Percentiles rank a stretch among this genome's conserved stretches.
Evolutionary conservation across 208 protist species (phyloP).

Genomic region (Vickermania spadyakhi): DNA sequence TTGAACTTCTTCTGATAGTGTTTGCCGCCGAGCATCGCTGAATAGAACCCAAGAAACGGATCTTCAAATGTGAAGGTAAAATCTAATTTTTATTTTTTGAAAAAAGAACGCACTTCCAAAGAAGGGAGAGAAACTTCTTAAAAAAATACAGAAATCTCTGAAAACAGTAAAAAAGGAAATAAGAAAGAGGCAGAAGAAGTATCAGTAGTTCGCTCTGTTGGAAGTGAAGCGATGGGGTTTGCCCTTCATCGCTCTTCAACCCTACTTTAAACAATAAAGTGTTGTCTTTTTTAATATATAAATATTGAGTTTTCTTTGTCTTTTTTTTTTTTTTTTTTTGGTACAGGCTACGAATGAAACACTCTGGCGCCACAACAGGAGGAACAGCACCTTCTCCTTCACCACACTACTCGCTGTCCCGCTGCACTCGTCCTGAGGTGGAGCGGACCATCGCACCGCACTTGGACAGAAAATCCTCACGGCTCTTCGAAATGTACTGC

Average conservation of each 20-base stretch:
- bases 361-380: not conserved
- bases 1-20: conserved; percentile 64
- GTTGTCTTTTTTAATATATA: conserved; percentile 4
- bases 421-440: not conserved
- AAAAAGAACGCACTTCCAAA: too few species aligned
- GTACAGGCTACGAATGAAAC: not conserved
- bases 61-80: too few species aligned
- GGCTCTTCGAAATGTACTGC: conserved; percentile 54
- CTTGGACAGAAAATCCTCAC: conserved; percentile 59
- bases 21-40: conserved; percentile 44
- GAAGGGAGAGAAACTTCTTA: too few species aligned
- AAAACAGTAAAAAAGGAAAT: conserved; percentile 1
- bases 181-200: not conserved
- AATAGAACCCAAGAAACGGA: too few species aligned
- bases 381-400: too few species aligned
- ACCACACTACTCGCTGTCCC: too few species aligned
- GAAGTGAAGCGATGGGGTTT: too few species aligned
- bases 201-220: too few species aligned
- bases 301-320: not conserved
- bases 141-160: not conserved
- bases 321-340: too few species aligned
- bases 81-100: too few species aligned
- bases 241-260: too few species aligned
- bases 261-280: too few species aligned
- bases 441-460: conserved; percentile 59